Percentiles rank a stretch among this genome's conserved stretches.
Evolutionary conservation across 805 yeast species (phyloP).

Genomic region (Candida alai): DNA sequence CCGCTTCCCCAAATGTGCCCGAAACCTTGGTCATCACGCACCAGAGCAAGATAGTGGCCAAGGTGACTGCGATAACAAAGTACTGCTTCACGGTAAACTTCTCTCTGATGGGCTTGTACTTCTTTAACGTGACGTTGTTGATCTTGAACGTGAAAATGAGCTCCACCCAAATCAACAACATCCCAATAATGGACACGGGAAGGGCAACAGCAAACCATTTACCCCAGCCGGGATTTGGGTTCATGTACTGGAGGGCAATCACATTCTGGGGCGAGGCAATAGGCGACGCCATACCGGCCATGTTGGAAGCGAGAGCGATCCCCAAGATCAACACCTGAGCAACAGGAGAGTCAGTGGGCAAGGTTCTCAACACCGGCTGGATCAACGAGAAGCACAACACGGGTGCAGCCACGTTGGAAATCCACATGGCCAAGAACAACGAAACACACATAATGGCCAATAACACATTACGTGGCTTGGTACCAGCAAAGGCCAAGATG

Average conservation of each 20-base stretch:
- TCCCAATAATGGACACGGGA: conserved; percentile 67
- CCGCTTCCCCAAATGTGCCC: conserved; percentile 44
- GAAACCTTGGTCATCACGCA: conserved; percentile 43
- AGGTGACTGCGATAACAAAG: conserved; percentile 38
- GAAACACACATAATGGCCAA: conserved; percentile 84
- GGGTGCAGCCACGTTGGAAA: conserved; percentile 96
- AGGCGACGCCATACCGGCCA: conserved; percentile 97
- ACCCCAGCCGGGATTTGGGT: conserved; percentile 80
- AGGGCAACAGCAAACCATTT: conserved; percentile 89
- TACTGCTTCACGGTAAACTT: conserved; percentile 42
- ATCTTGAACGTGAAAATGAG: conserved; percentile 61
- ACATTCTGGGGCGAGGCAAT: conserved; percentile 96
- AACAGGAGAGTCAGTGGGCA: conserved; percentile 74
- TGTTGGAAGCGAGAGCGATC: conserved; percentile 86
- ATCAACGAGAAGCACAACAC: conserved; percentile 87
- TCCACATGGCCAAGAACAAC: conserved; percentile 88
- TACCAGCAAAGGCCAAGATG: conserved; percentile 79
- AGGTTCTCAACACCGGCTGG: conserved; percentile 81
- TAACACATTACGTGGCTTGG: conserved; percentile 73
- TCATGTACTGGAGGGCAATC: conserved; percentile 84
- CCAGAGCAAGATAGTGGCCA: conserved; percentile 47
- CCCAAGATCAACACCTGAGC: conserved; percentile 85
- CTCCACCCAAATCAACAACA: conserved; percentile 69
- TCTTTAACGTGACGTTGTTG: conserved; percentile 44
- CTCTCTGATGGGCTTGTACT: conserved; percentile 45